These are phyloP conservation scores for Zasmidium cellare DNA, from an alignment of 2,329 filamentous ascomycete genomes.

Conservation along the genomic window DNA sequence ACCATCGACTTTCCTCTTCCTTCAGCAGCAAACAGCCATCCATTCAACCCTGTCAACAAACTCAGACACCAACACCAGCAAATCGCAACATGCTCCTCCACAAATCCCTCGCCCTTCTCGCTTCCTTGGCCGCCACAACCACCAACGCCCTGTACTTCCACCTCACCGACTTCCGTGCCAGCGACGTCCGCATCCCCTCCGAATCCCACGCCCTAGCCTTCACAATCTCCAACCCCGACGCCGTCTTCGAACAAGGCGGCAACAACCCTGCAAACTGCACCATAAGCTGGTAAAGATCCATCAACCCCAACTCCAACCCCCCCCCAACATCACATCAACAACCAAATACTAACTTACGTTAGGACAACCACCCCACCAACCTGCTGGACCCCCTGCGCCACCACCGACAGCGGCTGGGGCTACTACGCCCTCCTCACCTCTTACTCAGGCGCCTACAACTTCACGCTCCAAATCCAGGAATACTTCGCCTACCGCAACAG, in stretches of 20 bases:
- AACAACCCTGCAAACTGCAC: constrained; percentile 7
- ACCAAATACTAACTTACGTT: no score
- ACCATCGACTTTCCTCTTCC: no score
- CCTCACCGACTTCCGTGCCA: constrained; percentile 13
- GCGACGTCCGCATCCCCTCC: constrained; percentile 14
- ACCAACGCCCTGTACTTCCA: constrained; percentile 22
- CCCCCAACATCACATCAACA: no score
- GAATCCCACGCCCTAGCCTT: constrained; percentile 19
- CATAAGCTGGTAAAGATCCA: constrained; percentile 14
- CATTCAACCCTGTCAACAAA: no score
- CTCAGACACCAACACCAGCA: background rate
- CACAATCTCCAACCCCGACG: constrained; percentile 23
- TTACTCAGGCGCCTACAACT: background rate
- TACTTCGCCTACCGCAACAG: constrained; percentile 12
- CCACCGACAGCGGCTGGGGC: background rate
- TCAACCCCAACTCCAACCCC: background rate
- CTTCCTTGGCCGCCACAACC: constrained; percentile 2
- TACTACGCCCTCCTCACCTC: constrained; percentile 10
- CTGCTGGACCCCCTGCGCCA: constrained; percentile 8
- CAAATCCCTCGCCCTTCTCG: constrained; percentile 1
- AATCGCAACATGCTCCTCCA: background rate
- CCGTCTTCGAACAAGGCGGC: constrained; percentile 24
- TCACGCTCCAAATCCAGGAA: constrained; percentile 12
- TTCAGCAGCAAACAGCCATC: no score
- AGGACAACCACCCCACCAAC: background rate